Percentiles rank a stretch among this genome's conserved stretches.
phyloP scores from a whole-genome alignment of 345 rosid species.

The Lumnitzera littorea region DNA sequence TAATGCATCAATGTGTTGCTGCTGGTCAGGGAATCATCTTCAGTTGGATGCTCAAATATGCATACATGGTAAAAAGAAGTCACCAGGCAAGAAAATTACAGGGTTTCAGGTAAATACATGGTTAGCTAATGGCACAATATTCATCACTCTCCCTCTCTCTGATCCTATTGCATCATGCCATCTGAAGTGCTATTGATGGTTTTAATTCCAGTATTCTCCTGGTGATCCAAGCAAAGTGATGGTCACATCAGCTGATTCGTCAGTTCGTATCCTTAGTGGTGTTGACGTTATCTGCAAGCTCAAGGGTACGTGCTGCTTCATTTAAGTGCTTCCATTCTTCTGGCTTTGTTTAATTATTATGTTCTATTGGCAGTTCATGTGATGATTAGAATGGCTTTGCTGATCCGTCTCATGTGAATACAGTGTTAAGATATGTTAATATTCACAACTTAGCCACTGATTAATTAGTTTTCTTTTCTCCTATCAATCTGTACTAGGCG shows the following conservation, averaged over 20 bases:
- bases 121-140: background rate
- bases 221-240: slow-evolving; percentile 53
- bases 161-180: background rate
- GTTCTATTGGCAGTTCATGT: no score
- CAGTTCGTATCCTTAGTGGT: slow-evolving; percentile 40
- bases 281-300: slow-evolving; percentile 49
- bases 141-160: background rate
- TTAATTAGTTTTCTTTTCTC: background rate
- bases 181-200: slow-evolving; percentile 6
- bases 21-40: slow-evolving; percentile 42
- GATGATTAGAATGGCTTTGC: no score
- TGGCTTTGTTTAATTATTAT: no score
- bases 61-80: slow-evolving; percentile 61
- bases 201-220: slow-evolving; percentile 42
- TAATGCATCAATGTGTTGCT: slow-evolving; percentile 5
- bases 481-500: slow-evolving; percentile 15
- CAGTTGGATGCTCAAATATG: slow-evolving; percentile 39
- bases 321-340: no score
- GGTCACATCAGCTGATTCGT: slow-evolving; percentile 74
- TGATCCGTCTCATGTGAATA: no score
- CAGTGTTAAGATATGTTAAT: no score
- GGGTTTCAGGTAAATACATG: slow-evolving; percentile 50
- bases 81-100: slow-evolving; percentile 57
- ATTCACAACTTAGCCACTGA: background rate
- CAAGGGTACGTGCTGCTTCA: slow-evolving; percentile 31